A percentile compares a stretch with the other conserved stretches of the same genome.
These are phyloP conservation scores for Penicillium bovifimosum DNA, from an alignment of 495 filamentous ascomycete species.

Conservation along the genomic window DNA sequence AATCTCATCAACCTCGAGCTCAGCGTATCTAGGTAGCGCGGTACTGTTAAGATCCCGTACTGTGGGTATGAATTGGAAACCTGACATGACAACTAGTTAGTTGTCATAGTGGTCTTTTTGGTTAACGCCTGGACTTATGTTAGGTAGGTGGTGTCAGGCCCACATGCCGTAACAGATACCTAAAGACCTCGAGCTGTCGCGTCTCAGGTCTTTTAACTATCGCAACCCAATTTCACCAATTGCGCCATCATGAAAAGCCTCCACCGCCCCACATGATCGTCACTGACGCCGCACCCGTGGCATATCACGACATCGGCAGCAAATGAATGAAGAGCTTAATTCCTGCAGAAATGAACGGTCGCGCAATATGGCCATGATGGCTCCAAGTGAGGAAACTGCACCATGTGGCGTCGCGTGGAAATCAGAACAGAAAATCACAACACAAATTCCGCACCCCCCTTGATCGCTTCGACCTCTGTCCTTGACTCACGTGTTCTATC, in stretches of 20 bases:
- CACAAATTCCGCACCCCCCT: no score
- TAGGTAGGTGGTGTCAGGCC: no score
- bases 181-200: no score
- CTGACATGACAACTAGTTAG: no score
- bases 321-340: slow-evolving; percentile 13
- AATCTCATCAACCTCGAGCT: no score
- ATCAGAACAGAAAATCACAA: not conserved
- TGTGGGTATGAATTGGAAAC: no score
- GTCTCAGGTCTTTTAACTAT: not conserved
- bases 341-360: not conserved
- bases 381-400: not conserved
- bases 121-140: no score
- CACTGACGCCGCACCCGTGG: slow-evolving; percentile 1
- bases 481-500: not conserved
- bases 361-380: not conserved
- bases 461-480: not conserved
- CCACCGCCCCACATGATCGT: not conserved
- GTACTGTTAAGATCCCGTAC: no score
- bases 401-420: not conserved
- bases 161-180: no score
- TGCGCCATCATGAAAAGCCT: no score
- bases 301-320: slow-evolving; percentile 33
- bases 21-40: no score
- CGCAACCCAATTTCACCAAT: not conserved
- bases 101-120: no score